Evolutionary conservation across 371 early-diverging fungal genomes (phyloP).

Genomic region (Mucor indicus): DNA sequence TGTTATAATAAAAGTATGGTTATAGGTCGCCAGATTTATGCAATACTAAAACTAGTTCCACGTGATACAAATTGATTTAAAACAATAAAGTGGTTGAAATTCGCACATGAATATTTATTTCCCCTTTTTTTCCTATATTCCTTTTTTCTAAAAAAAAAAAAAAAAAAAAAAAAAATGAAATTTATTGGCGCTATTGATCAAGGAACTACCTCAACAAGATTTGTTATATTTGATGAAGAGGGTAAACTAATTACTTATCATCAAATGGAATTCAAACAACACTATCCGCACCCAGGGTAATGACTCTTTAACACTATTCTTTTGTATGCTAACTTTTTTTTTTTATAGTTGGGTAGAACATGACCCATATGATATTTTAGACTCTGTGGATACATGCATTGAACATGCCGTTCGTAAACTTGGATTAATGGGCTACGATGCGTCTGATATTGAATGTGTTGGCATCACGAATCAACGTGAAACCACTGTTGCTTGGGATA

Average conservation of each 20-base stretch:
- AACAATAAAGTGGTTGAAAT: too few relatives aligned
- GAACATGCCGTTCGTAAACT: constrained; percentile 67
- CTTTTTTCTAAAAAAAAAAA: neutral
- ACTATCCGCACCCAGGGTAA: constrained; percentile 76
- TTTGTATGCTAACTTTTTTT: neutral
- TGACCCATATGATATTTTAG: constrained; percentile 78
- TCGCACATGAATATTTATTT: too few relatives aligned
- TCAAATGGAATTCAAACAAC: constrained; percentile 80
- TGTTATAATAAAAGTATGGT: too few relatives aligned
- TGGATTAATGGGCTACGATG: constrained; percentile 53
- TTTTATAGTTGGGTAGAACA: constrained; percentile 84
- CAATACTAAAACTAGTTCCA: too few relatives aligned
- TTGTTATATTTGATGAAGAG: constrained; percentile 81
- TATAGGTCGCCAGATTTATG: too few relatives aligned
- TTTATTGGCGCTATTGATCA: constrained; percentile 91
- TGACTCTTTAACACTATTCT: neutral
- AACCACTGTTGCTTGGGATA: constrained; percentile 91
- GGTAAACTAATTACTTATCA: constrained; percentile 72
- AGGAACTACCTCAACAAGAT: constrained; percentile 89
- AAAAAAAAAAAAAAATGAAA: constrained; percentile 25
- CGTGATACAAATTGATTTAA: too few relatives aligned
- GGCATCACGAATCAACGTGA: constrained; percentile 98
- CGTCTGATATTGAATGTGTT: constrained; percentile 65
- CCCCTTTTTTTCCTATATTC: constrained; percentile 4
- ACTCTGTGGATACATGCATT: constrained; percentile 71